Base-by-base conservation (phyloP, 2,329 filamentous ascomycete species). In the Fusarium domesticum region DNA sequence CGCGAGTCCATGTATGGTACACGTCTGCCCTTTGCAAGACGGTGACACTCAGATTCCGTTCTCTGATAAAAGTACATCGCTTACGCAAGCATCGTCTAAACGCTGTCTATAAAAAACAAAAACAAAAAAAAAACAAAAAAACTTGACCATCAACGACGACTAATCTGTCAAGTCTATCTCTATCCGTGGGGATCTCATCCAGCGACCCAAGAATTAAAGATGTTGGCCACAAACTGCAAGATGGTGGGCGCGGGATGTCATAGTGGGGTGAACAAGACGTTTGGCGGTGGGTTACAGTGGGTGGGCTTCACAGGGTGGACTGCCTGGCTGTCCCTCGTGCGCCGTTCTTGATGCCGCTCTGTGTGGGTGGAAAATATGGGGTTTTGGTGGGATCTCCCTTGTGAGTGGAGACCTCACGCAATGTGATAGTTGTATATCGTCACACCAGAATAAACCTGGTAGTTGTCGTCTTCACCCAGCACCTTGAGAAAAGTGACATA, bases 231-330 rank as follows among this genome's bases (percentile, higher is more conserved):
- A 16, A 20, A 28, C 17, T 16, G 15, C 35, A 18, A 32, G 35
- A 19, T 25, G 36, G 33, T 48, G 43, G 43, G 40, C 47, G 55
- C 47, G 49, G 53, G 55, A 55, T 58, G 53, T 39, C 45, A 58
- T 43, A 31, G 47, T 48, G 53, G 53, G 47, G 51, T 47, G 23
- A 4, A 28, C 10, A 10, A 28, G 14, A 12, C 4, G 23, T 12
- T 12, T 34, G 15, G 7, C 11, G 32, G 8, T 7, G 17, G 32
- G 32, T 18, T 16, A 15, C 32, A 28, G 23, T 28, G 23, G 23
- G 23, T 28, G 23, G 23, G 23, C 14, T 28, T 12, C 23, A 28
- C 14, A 28, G 23, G 14, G 23, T 28, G 4, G 23, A 8, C 7
- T 10, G n/a, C n/a, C n/a, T n/a, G n/a, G n/a, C n/a, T 28, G 23